Evolutionary conservation across 2,329 filamentous ascomycete species (phyloP), one percentile per base, ranked within the genome.

Genomic region (Ophiosphaerella korrae): DNA sequence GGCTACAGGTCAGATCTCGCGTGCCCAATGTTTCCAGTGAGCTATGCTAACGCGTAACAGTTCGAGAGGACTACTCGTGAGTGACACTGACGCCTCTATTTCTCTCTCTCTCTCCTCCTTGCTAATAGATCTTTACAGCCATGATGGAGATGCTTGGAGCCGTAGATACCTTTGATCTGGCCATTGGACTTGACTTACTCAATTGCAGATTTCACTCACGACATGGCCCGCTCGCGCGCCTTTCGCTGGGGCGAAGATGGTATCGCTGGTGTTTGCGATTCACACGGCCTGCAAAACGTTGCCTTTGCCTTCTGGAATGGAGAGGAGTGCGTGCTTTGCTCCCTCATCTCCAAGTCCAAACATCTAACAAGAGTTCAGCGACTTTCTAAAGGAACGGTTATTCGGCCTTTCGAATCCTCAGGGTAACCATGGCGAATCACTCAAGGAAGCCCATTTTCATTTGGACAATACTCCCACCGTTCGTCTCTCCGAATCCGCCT

Each of bases 241-340:
- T 97, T 92, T 74, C 85, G 93, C 67, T 97, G 93, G 93, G 93
- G 93, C 55, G 93, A 97, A 72, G 93, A 97, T 72, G 93, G 93
- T 57, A 97, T 97, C 75, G 92, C 93, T 49, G 93, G 93, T 71
- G 92, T 97, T 24, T 96, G 80, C n/a, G 92, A 97, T 73, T 91
- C 90, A 13, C 93, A 97, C 71, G 92, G 92, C 54, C 78, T 88
- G 47, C 89, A 96, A 75, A 96, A 97, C 74, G 88, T 97, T 74
- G 90, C 89, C 3, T 97, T 97, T 80, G 86, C 91, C 45, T 97
- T 97, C 74, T 97, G 93, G 93, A 97, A 97, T 72, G 92, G 92
- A 74, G 86, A 97, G 78, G 93, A 97, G 92, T 96, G 72, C 63
- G 84, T 75, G 23, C 34, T 21, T 21, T 23, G 34, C 18, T 16